phyloP scores from a whole-genome alignment of 768 basidiomycete species.

The Russula sp. region DNA sequence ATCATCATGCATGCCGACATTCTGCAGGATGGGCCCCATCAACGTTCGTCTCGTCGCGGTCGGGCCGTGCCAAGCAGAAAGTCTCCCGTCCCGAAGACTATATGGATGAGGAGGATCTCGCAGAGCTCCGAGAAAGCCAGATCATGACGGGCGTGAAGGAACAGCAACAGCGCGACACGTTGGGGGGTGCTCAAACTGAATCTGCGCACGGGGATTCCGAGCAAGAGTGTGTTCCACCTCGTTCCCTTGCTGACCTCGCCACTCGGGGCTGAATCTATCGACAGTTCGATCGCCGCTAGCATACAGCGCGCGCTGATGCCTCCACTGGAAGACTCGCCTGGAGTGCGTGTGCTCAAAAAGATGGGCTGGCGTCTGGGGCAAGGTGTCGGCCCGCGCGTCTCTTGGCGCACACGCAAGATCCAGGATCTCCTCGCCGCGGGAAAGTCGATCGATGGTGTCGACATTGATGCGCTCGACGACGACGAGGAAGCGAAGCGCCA shows the following conservation, averaged over 20 bases:
- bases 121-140: conserved; percentile 68
- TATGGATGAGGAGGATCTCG: conserved; percentile 98
- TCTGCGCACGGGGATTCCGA: conserved; percentile 39
- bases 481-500: conserved; percentile 85
- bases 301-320: conserved; percentile 66
- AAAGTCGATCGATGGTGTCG: conserved; percentile 30
- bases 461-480: conserved; percentile 37
- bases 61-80: conserved; percentile 61
- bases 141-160: conserved; percentile 59
- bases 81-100: conserved; percentile 79
- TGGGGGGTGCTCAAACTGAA: conserved; percentile 51
- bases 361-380: conserved; percentile 95
- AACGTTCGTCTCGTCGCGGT: conserved; percentile 86
- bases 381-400: conserved; percentile 87
- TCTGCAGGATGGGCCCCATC: conserved; percentile 88
- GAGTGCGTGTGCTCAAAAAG: conserved; percentile 81
- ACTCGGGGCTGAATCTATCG: background rate
- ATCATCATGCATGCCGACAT: conserved; percentile 1
- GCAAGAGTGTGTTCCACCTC: conserved; percentile 44
- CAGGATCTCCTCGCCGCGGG: conserved; percentile 54
- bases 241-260: background rate
- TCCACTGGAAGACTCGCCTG: conserved; percentile 71
- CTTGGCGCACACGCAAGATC: conserved; percentile 63
- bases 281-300: conserved; percentile 56
- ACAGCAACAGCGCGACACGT: conserved; percentile 64